A percentile compares a stretch with the other conserved stretches of the same genome.
Conservation (phyloP, 164 flowering plant genomes). For the Umbilicus rupestris region DNA sequence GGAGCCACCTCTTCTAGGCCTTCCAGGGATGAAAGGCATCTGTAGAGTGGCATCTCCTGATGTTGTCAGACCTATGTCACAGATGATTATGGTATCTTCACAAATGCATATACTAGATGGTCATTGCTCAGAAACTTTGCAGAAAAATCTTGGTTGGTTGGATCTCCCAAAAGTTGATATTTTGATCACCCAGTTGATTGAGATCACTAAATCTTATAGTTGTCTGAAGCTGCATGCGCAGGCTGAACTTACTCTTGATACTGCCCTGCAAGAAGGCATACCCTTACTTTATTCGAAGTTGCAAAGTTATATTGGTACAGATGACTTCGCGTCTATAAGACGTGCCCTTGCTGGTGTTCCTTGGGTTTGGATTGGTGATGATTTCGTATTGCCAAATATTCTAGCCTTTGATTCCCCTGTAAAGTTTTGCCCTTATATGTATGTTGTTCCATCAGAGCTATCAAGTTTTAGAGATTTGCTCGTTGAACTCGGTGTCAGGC, state of each 20-base stretch:
- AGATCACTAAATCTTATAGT: conserved; percentile 44
- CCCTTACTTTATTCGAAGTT: conserved; percentile 54
- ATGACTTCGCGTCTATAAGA: conserved; percentile 38
- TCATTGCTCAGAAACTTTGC: conserved; percentile 49
- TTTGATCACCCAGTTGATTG: conserved; percentile 54
- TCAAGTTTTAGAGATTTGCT: conserved; percentile 68
- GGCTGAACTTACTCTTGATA: conserved; percentile 30
- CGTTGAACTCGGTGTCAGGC: conserved; percentile 60
- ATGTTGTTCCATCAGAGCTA: conserved; percentile 91
- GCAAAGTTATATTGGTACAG: conserved; percentile 50
- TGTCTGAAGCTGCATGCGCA: conserved; percentile 32
- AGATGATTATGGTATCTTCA: conserved; percentile 77
- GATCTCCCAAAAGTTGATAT: conserved; percentile 33
- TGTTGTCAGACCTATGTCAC: conserved; percentile 64
- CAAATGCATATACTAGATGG: conserved; percentile 68
- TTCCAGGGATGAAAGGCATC: conserved; percentile 61
- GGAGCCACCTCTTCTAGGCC: conserved; percentile 59
- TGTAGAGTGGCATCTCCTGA: conserved; percentile 53
- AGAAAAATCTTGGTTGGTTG: conserved; percentile 72
- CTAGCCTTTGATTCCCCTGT: conserved; percentile 98
- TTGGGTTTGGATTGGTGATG: conserved; percentile 96
- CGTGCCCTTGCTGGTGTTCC: conserved; percentile 54
- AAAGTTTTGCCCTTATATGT: conserved; percentile 78
- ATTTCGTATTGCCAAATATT: conserved; percentile 58
- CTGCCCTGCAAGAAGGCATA: conserved; percentile 45